Base-by-base conservation (phyloP, 805 yeast genomes). In the Ogataea zsoltii region DNA sequence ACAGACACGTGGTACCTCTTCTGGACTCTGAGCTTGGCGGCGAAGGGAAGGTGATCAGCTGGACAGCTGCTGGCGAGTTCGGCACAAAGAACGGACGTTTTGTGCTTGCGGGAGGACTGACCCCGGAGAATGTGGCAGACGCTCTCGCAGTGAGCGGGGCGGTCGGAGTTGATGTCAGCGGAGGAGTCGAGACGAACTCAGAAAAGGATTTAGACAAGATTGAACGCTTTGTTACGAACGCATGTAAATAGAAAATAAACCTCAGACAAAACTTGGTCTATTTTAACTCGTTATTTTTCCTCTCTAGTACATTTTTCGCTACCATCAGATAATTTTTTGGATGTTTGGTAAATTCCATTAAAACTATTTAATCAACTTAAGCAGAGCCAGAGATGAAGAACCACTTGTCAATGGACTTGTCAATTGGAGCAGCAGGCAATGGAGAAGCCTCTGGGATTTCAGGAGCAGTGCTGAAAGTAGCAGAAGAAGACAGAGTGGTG, bases 391-490 rank as follows among this genome's bases (percentile, higher is more conserved):
- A 88, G 66, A 92, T 92, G 83, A 82, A 92, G 81, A 94, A 92
- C 99, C 99, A 92, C 76, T 92, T 92, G 80, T 92, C 98, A 67
- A 92, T 75, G 45, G 97, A 88, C 73, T 87, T 82, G 77, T 92
- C 99, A 69, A 94, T 88, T 71, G 97, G 96, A 54, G 96, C 97
- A 67, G 91, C 90, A 54, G 91, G 79, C 56, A 74, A 69, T 55
- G 85, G 80, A 58, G 79, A 61, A 60, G 88, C 95, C 47, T 79
- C 77, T 58, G 97, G 95, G 48, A 88, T 66, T 46, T 70, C 75
- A 48, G 72, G 58, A 43, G 70, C 71, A 44, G 76, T 55, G 44
- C 77, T 74, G 74, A 68, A 80, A 50, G 81, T 55, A 38, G 87
- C 69, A 51, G 89, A 67, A 47, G 74, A 67, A 46, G 74, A 37